These are phyloP conservation scores for Chaetomium sp. DNA, from an alignment of 2,329 filamentous ascomycete genomes.

Conservation along the genomic window DNA sequence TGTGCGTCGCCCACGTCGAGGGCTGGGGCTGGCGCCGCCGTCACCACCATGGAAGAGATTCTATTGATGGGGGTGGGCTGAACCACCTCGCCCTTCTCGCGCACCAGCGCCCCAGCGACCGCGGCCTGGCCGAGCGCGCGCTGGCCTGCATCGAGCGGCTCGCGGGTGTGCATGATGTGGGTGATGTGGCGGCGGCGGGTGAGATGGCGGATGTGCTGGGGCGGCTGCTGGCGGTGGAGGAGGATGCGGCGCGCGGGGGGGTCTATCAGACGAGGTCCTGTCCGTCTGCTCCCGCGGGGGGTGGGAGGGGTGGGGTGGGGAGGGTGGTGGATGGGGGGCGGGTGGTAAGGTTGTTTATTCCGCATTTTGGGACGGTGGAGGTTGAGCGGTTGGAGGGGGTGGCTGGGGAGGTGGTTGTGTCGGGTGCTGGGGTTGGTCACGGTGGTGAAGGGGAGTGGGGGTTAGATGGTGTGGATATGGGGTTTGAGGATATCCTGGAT, in stretches of 20 bases:
- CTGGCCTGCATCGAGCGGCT: constrained; percentile 39
- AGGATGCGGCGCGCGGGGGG: constrained; percentile 38
- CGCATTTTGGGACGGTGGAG: constrained; percentile 1
- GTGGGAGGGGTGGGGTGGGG: not conserved
- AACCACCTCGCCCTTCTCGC: constrained; percentile 39
- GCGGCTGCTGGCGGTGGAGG: constrained; percentile 45
- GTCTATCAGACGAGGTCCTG: constrained; percentile 28
- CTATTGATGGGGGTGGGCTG: too few relatives aligned
- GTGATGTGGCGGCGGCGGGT: constrained; percentile 37
- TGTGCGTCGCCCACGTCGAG: constrained; percentile 48
- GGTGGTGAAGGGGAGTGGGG: not conserved
- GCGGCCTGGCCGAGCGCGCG: constrained; percentile 46
- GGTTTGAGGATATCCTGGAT: not conserved
- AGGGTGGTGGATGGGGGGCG: not conserved
- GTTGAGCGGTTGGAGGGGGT: not conserved
- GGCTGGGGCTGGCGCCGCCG: constrained; percentile 2
- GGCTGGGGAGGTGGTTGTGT: not conserved
- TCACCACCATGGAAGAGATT: not conserved
- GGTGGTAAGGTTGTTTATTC: not conserved
- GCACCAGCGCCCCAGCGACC: constrained; percentile 47
- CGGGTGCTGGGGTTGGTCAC: not conserved
- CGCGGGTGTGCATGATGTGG: constrained; percentile 34
- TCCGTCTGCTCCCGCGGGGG: not conserved
- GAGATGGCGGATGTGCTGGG: constrained; percentile 41
- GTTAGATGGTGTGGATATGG: constrained; percentile 10